Evolutionary conservation across 306 rosid species (phyloP).

Genomic region (Morella rubra): DNA sequence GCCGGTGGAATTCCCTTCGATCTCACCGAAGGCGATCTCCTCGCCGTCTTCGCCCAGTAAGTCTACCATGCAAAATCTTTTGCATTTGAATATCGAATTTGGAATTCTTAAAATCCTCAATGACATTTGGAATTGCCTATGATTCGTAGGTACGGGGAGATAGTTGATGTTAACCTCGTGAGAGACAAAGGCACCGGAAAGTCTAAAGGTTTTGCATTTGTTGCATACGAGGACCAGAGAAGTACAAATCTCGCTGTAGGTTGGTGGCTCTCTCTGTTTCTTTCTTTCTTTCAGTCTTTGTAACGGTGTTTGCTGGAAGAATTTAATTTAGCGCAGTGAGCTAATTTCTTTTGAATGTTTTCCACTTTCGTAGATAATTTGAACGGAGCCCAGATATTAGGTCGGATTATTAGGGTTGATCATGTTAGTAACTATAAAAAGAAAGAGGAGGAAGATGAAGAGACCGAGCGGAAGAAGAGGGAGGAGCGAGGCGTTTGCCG

Average conservation of each 20-base stretch:
- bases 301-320: background rate
- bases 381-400: slow-evolving; percentile 81
- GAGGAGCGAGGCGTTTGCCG: slow-evolving; percentile 95
- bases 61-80: background rate
- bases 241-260: slow-evolving; percentile 93
- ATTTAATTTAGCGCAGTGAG: background rate
- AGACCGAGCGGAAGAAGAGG: slow-evolving; percentile 68
- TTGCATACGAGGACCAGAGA: slow-evolving; percentile 91
- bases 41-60: slow-evolving; percentile 89
- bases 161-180: slow-evolving; percentile 89
- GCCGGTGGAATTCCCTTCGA: slow-evolving; percentile 87
- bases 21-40: slow-evolving; percentile 93
- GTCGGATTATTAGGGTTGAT: slow-evolving; percentile 85
- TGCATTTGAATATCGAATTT: too few relatives aligned
- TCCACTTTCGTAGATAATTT: slow-evolving; percentile 57
- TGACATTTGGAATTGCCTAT: background rate
- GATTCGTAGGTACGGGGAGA: slow-evolving; percentile 69
- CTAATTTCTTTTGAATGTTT: background rate
- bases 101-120: background rate
- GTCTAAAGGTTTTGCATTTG: slow-evolving; percentile 85
- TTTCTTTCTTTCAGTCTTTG: background rate
- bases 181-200: slow-evolving; percentile 90
- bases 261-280: slow-evolving; percentile 31
- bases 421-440: slow-evolving; percentile 79
- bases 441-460: slow-evolving; percentile 95